Evolutionary conservation across 495 filamentous ascomycete genomes (phyloP), one percentile per base, ranked within the genome.

Genomic region (Podospora tetraspora): DNA sequence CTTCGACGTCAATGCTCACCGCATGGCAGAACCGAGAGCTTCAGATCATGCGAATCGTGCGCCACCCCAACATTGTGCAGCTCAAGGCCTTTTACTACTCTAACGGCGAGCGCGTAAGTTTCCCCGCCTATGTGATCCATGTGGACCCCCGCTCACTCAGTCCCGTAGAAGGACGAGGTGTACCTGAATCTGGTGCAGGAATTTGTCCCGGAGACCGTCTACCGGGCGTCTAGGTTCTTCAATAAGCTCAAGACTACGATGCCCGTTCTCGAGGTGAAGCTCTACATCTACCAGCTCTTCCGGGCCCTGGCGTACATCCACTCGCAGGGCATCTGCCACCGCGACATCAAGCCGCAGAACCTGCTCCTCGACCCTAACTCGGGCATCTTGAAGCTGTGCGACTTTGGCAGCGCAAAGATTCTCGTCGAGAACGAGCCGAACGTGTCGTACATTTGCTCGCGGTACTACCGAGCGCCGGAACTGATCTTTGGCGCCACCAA

Each of bases 211-310:
- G 95, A 98, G 83, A 98, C 95, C 0, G 96, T 99, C 43, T 99
- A 98, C 79, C 88, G 96, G 67, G 96, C 95, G n/a, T 98, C 95
- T 58, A 87, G 95, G 61, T 97, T 97, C 81, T 99, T 98, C 86
- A 97, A 96, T 84, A 99, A 98, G 84, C 88, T 98, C 87, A 99
- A 99, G 87, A 97, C 95, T 7, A 97, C 96, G 19, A 99, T 99
- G 95, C 95, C 95, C 25, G 97, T 92, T 78, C 86, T 99, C 63
- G 95, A 98, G 78, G 93, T 98, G 75, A 99, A 99, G 82, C 90
- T 99, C 61, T 99, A 97, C 84, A 98, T 97, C 78, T 99, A 99
- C 80, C 95, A 99, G 82, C 89, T 99, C 30, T 99, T 99, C 86
- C 89, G 95, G 68, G 97, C 95, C 52, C 86, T 99, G 70, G 95